phyloP scores from a whole-genome alignment of 2,329 filamentous ascomycete genomes.

The Aspergillus sergii region DNA sequence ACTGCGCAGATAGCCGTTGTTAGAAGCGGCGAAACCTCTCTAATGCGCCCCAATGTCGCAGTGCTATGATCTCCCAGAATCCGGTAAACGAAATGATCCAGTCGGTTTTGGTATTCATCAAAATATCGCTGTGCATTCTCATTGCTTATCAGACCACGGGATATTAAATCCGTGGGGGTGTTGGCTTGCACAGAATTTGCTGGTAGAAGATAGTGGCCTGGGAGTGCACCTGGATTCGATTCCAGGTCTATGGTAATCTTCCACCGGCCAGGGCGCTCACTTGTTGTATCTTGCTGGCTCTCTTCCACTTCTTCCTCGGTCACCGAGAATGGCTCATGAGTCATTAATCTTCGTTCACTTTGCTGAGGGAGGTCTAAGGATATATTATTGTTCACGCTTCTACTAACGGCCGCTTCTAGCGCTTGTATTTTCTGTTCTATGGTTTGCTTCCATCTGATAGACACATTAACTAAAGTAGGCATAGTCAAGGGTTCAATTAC shows the following conservation, averaged over 20 bases:
- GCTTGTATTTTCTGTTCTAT: slow-evolving; percentile 40
- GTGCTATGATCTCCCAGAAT: slow-evolving; percentile 44
- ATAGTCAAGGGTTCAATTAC: neutral
- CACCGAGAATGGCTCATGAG: neutral
- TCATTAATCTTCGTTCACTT: neutral
- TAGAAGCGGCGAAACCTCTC: slow-evolving; percentile 46
- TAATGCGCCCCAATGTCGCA: slow-evolving; percentile 36
- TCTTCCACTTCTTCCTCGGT: neutral
- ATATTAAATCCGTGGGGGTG: slow-evolving; percentile 45
- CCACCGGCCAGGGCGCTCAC: slow-evolving; percentile 19
- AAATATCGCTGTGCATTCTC: slow-evolving; percentile 48
- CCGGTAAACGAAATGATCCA: slow-evolving; percentile 52
- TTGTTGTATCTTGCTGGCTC: neutral
- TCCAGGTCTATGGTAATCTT: slow-evolving; percentile 43
- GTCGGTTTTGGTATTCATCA: slow-evolving; percentile 44
- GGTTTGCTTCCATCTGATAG: slow-evolving; percentile 42
- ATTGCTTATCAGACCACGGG: slow-evolving; percentile 45
- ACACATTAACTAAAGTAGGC: neutral
- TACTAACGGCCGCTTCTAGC: slow-evolving; percentile 39
- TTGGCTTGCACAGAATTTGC: neutral
- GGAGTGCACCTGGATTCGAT: neutral
- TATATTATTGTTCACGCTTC: slow-evolving; percentile 18
- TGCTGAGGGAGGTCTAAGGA: neutral
- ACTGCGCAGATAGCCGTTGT: slow-evolving; percentile 50
- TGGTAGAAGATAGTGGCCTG: neutral